Base-by-base conservation (phyloP, 192 early-diverging fungal species). In the Coemansia sp. region DNA sequence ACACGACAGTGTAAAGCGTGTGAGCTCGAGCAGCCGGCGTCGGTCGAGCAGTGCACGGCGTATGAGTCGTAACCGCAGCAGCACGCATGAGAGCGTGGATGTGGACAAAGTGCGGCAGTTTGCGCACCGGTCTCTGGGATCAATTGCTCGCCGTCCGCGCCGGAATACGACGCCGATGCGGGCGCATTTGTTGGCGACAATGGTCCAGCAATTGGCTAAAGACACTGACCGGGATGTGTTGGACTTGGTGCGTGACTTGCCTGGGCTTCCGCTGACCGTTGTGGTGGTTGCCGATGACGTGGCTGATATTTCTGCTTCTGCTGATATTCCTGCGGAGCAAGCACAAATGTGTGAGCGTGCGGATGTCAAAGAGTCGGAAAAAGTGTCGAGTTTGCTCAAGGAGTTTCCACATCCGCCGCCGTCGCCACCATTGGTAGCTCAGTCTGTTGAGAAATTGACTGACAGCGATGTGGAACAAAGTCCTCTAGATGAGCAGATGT, bases 151-250 rank as follows among this genome's bases (percentile, higher is more conserved):
- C 3, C 61, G 69, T 0, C 64, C 71, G 9, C 57, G 77, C 0
- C 64, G 79, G 7, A 82, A 82, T 41, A 76, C 73, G 1, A 80
- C 75, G 45, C 74, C 72, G 3, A 83, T 78, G 76, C 68, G 82
- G n/a, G 77, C 76, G 3, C 76, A 83, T 19, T 48, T 83, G 49
- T 57, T 83, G 25, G 75, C 75, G 3, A 74, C 63, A 3, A 73
- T 83, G 65, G 69, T 83, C 3, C 69, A 75, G 61, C 69, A 75
- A 58, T 60, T 83, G 25, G 70, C 67, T 1, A 59, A 51, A 23
- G 82, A 83, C 27, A 54, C 37, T 1, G 82, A 83, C 52, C 61
- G 82, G 1, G 82, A 83, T 23, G 82, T 83, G 14, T 67, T 70
- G 4, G 76, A 74, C 41, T 50, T 75, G 31, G 65, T 82, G 6